Evolutionary conservation across 2,329 filamentous ascomycete species (phyloP), one percentile per base, ranked within the genome.

Genomic region (Ophiosphaerella herpotricha): DNA sequence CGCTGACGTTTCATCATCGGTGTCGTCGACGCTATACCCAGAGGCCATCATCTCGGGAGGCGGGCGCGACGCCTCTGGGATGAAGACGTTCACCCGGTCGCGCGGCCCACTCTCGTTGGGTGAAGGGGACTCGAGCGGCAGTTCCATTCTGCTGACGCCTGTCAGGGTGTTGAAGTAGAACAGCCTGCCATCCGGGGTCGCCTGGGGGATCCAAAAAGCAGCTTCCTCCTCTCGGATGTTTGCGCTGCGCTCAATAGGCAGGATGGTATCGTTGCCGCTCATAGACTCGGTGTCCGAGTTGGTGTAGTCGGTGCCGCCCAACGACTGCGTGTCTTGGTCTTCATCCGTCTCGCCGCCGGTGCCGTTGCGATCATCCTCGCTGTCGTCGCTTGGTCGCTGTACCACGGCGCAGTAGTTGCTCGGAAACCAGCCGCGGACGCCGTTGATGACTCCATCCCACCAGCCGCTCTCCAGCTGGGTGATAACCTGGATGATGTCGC

Each of bases 131-230:
- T 99, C 94, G 23, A 99, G 81, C 1, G 94, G 94, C 53, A 99
- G 78, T 71, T 99, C 94, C 85, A 92, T 94, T 56, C 90, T 95
- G 68, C 90, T 95, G 67, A 95, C 91, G 47, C 93, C 92, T 0
- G 94, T 99, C 77, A 97, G 86, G 55, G 93, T 97, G 74, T 99
- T 99, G 81, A 96, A 97, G 77, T 97, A 99, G 75, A 95, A 99
- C 21, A 99, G 77, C 48, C 92, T 84, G 46, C 94, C 94, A 71
- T 97, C 92, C 1, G 90, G 85, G 0, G 94, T 99, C 12, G 92
- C 94, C 77, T 99, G 94, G 14, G 94, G 94, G 61, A 99, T 96
- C 94, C 94, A 99, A 71, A 96, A 99, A 59, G 95, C 93, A 39
- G 93, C 91, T 71, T 93, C 87, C 62, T 94, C 92, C 67, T 90